phyloP scores from a whole-genome alignment of 371 early-diverging fungal species.

The Haplosporangium sp. region DNA sequence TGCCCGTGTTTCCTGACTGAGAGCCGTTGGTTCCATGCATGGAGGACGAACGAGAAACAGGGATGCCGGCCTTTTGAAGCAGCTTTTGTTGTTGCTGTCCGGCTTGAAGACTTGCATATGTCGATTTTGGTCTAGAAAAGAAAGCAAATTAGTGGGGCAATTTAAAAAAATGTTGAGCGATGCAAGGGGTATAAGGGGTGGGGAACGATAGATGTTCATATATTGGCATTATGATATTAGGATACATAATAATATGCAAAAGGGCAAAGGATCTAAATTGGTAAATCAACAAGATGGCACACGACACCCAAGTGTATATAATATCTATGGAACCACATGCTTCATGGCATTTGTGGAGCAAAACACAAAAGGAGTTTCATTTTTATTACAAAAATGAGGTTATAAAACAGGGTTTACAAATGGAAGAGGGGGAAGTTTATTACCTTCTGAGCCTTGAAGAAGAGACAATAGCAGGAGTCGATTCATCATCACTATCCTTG shows the following conservation, averaged over 20 bases:
- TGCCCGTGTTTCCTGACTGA: constrained; percentile 6
- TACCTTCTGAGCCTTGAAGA: constrained; percentile 35
- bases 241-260: too few relatives aligned
- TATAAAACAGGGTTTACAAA: background rate
- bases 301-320: background rate
- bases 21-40: constrained; percentile 14
- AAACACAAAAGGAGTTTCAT: background rate
- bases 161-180: background rate
- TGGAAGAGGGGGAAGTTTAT: background rate
- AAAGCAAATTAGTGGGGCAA: background rate
- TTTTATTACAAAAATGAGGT: background rate
- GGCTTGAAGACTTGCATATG: constrained; percentile 13
- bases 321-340: background rate
- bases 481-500: constrained; percentile 54
- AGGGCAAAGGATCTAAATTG: background rate
- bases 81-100: constrained; percentile 12
- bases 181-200: constrained; percentile 6
- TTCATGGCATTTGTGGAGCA: background rate
- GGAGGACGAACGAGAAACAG: constrained; percentile 32
- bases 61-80: constrained; percentile 7
- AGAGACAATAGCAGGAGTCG: constrained; percentile 1
- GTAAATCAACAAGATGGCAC: constrained; percentile 8
- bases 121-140: constrained; percentile 28
- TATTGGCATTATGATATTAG: too few relatives aligned
- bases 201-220: background rate